phyloP scores from a whole-genome alignment of 768 basidiomycete genomes.

The Serpula lacrymans region DNA sequence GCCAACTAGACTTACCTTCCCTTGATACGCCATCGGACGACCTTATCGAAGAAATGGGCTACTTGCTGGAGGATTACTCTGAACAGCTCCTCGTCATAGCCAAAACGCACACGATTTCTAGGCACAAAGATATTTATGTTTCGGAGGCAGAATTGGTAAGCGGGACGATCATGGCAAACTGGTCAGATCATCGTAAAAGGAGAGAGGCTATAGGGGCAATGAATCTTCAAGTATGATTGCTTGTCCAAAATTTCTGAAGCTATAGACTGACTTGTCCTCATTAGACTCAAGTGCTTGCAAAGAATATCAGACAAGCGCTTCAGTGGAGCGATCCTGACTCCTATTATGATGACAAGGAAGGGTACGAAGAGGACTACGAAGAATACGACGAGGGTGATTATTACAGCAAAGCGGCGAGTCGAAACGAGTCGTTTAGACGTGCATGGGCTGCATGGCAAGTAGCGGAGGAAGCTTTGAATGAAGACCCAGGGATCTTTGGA shows the following conservation, averaged over 20 bases:
- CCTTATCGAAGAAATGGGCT: slow-evolving; percentile 34
- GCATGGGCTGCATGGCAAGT: slow-evolving; percentile 44
- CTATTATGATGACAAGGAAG: slow-evolving; percentile 24
- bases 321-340: slow-evolving; percentile 10
- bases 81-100: slow-evolving; percentile 32
- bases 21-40: slow-evolving; percentile 20
- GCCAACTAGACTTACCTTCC: slow-evolving; percentile 30
- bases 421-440: slow-evolving; percentile 31
- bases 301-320: slow-evolving; percentile 33
- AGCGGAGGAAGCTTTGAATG: slow-evolving; percentile 26
- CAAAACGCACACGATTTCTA: slow-evolving; percentile 32
- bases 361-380: slow-evolving; percentile 20
- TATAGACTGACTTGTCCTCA: slow-evolving; percentile 8
- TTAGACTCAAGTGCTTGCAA: slow-evolving; percentile 38
- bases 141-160: slow-evolving; percentile 43
- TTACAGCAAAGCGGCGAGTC: slow-evolving; percentile 24
- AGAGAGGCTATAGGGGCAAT: slow-evolving; percentile 38
- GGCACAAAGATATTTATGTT: slow-evolving; percentile 30
- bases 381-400: slow-evolving; percentile 25
- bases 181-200: slow-evolving; percentile 39
- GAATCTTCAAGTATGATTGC: slow-evolving; percentile 39
- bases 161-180: slow-evolving; percentile 43
- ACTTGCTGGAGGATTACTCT: slow-evolving; percentile 34
- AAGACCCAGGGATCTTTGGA: slow-evolving; percentile 30
- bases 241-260: neutral